A percentile compares a stretch with the other conserved stretches of the same genome.
These are phyloP conservation scores for Cryphonectria nitschkei DNA, from an alignment of 2,329 filamentous ascomycete genomes.

Conservation along the genomic window DNA sequence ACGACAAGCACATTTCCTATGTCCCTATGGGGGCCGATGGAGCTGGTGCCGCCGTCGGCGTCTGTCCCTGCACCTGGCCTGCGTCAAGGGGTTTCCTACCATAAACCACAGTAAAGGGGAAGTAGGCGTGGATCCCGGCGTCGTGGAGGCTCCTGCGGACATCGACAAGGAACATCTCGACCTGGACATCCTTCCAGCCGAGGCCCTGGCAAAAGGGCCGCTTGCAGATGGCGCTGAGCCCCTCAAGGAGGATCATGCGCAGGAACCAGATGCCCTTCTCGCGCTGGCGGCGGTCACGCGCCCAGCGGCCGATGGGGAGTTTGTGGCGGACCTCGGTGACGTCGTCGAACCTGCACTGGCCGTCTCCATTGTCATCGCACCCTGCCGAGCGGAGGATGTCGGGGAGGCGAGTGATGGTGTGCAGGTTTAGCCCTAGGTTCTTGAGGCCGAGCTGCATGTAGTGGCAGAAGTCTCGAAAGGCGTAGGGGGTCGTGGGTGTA, in stretches of 20 bases:
- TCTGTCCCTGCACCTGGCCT: background rate
- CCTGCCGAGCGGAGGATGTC: conserved; percentile 37
- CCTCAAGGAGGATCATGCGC: conserved; percentile 45
- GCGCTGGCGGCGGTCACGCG: conserved; percentile 45
- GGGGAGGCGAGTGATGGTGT: conserved; percentile 43
- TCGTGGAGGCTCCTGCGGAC: conserved; percentile 41
- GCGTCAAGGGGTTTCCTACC: conserved; percentile 37
- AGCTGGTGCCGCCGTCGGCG: background rate
- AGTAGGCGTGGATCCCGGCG: conserved; percentile 36
- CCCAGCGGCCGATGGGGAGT: conserved; percentile 54
- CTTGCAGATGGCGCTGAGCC: conserved; percentile 37
- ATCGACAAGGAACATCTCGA: conserved; percentile 43
- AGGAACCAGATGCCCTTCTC: conserved; percentile 50
- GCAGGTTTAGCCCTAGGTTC: conserved; percentile 46
- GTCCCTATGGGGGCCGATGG: background rate
- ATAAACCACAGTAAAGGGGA: conserved; percentile 38
- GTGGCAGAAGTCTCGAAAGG: conserved; percentile 50
- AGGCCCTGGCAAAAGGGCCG: conserved; percentile 38
- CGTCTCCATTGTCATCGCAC: conserved; percentile 46
- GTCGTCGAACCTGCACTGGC: conserved; percentile 31
- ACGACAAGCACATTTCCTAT: background rate
- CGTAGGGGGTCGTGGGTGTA: conserved; percentile 44
- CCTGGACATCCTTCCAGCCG: conserved; percentile 41
- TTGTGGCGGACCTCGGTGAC: conserved; percentile 44
- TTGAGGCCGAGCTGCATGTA: conserved; percentile 47